Conservation (phyloP, 805 yeast species). For the Sugiyamaella qingdaonensis region DNA sequence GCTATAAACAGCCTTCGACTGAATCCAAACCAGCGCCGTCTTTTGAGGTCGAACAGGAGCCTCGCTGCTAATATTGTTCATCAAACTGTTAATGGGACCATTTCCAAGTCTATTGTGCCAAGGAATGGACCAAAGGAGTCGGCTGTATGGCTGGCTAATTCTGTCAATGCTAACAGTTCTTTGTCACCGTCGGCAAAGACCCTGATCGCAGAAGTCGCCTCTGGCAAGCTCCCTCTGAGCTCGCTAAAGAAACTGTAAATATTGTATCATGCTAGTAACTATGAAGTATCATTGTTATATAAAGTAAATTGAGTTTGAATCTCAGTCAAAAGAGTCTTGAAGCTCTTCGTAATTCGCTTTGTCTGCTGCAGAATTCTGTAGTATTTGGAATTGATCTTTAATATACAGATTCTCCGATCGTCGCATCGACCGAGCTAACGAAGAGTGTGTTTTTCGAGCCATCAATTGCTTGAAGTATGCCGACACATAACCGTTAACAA, state of each 20-base stretch:
- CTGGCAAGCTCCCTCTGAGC: slow-evolving; percentile 18
- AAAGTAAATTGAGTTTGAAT: not conserved
- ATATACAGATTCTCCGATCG: slow-evolving; percentile 19
- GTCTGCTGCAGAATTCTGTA: slow-evolving; percentile 4
- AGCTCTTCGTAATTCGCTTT: not conserved
- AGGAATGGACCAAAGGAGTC: not conserved
- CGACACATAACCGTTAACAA: slow-evolving; percentile 25
- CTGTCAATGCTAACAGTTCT: slow-evolving; percentile 14
- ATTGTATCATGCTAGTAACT: not conserved
- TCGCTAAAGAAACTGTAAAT: slow-evolving; percentile 13
- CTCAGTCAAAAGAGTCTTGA: too few relatives aligned
- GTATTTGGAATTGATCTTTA: slow-evolving; percentile 11
- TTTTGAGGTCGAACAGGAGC: slow-evolving; percentile 8
- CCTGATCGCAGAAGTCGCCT: slow-evolving; percentile 14
- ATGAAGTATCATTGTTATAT: not conserved
- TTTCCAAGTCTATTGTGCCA: not conserved
- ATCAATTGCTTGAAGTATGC: slow-evolving; percentile 14
- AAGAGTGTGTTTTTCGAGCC: slow-evolving; percentile 20
- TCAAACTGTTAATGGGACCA: slow-evolving; percentile 8
- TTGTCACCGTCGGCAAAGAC: slow-evolving; percentile 12
- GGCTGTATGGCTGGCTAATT: slow-evolving; percentile 8
- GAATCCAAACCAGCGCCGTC: slow-evolving; percentile 4
- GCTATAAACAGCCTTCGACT: slow-evolving; percentile 10
- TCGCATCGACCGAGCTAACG: slow-evolving; percentile 17
- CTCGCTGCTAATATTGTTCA: slow-evolving; percentile 6